Conservation (phyloP, 208 protist genomes). For the Crithidia expoeki region DNA sequence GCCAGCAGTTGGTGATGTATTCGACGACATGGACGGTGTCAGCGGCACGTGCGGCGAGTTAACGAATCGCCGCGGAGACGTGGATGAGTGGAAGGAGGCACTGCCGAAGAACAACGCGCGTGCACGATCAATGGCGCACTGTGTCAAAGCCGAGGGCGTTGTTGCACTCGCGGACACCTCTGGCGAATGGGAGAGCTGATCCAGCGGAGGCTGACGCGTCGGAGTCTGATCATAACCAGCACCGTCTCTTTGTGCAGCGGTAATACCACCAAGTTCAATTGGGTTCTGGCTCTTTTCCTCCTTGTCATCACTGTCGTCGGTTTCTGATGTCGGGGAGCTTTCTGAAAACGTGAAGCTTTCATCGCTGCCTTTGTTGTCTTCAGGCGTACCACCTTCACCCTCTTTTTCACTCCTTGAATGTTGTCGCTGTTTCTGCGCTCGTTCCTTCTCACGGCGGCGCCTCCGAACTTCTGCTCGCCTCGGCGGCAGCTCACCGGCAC, state of each 20-base stretch:
- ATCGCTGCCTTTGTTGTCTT: not conserved
- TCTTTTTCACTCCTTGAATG: not conserved
- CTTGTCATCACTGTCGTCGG: not conserved
- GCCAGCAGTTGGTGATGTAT: not conserved
- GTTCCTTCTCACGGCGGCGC: slow-evolving; percentile 10
- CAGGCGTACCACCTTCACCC: not conserved
- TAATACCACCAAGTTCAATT: no score
- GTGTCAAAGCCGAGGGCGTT: not conserved
- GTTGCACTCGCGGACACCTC: not conserved
- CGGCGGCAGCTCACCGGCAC: slow-evolving; percentile 36
- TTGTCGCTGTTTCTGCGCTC: not conserved
- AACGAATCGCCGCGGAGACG: slow-evolving; percentile 55
- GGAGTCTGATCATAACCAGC: not conserved
- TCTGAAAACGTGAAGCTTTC: not conserved
- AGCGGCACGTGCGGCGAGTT: slow-evolving; percentile 57
- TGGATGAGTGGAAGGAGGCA: slow-evolving; percentile 62
- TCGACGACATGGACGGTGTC: slow-evolving; percentile 32
- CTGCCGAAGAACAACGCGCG: slow-evolving; percentile 71
- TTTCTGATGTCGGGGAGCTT: not conserved
- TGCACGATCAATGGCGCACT: slow-evolving; percentile 68
- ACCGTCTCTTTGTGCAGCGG: no score
- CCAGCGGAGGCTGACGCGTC: not conserved
- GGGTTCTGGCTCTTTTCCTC: no score
- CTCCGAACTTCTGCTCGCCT: slow-evolving; percentile 10
- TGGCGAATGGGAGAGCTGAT: not conserved